Conservation (phyloP, 2,329 filamentous ascomycete genomes). For the Epichloe aotearoae region DNA sequence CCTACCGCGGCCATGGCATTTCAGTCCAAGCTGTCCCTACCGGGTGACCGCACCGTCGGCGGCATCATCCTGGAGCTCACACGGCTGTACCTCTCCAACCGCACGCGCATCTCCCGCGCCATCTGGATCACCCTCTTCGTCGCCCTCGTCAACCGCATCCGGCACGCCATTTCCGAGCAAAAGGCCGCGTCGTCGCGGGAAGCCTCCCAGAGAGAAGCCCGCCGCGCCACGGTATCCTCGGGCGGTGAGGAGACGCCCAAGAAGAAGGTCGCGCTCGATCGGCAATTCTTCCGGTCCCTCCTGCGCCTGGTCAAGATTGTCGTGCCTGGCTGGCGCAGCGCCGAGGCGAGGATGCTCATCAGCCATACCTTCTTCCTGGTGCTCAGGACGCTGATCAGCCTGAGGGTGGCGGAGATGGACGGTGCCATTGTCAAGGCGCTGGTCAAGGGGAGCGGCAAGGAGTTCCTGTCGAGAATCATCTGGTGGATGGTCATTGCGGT, state of each 20-base stretch:
- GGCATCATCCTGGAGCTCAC: constrained; percentile 54
- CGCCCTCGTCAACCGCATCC: constrained; percentile 73
- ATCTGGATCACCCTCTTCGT: constrained; percentile 75
- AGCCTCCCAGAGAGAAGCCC: constrained; percentile 38
- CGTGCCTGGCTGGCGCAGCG: constrained; percentile 78
- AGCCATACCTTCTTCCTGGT: constrained; percentile 93
- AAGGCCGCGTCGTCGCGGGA: constrained; percentile 67
- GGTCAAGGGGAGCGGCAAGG: constrained; percentile 79
- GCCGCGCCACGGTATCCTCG: constrained; percentile 35
- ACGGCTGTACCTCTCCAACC: constrained; percentile 62
- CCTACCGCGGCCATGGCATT: constrained; percentile 44
- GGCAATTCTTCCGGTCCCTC: constrained; percentile 66
- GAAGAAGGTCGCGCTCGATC: constrained; percentile 84
- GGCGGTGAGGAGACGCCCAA: constrained; percentile 28
- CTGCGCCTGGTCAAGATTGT: constrained; percentile 72
- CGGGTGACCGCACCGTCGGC: constrained; percentile 50
- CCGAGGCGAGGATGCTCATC: constrained; percentile 72
- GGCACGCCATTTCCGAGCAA: constrained; percentile 84
- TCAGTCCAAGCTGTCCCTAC: constrained; percentile 57
- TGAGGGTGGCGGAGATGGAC: constrained; percentile 94
- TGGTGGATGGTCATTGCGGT: constrained; percentile 99
- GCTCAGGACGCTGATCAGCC: constrained; percentile 75
- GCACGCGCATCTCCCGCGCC: constrained; percentile 67
- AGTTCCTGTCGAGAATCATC: constrained; percentile 75
- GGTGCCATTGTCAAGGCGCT: constrained; percentile 84